These are phyloP conservation scores for Saturnispora gosingensis DNA, from an alignment of 805 yeast genomes.

Conservation along the genomic window DNA sequence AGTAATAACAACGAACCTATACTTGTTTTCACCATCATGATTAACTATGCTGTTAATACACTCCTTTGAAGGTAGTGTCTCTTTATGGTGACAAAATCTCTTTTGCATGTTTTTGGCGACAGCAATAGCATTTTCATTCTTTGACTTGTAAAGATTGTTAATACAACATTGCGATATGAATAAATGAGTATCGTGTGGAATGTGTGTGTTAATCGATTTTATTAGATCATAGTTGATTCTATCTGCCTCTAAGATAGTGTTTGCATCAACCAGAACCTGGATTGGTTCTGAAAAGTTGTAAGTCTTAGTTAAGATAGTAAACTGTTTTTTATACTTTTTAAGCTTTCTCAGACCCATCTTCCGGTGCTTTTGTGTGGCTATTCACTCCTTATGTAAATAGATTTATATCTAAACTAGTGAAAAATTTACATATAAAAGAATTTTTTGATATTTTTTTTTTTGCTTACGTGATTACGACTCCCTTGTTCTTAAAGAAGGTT, in stretches of 20 bases:
- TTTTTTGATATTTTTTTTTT: background rate
- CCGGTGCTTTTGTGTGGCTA: background rate
- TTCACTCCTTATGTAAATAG: background rate
- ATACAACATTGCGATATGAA: constrained; percentile 96
- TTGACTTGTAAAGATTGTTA: constrained; percentile 67
- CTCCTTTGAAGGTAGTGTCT: constrained; percentile 48
- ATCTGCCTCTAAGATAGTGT: constrained; percentile 56
- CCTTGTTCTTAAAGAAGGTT: background rate
- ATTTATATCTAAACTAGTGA: background rate
- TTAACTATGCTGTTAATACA: constrained; percentile 66
- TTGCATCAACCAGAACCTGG: constrained; percentile 82
- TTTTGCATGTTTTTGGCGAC: constrained; percentile 81
- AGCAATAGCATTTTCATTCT: constrained; percentile 67
- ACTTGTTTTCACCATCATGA: constrained; percentile 73
- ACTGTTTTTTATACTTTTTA: constrained; percentile 67
- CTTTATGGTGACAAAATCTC: constrained; percentile 78
- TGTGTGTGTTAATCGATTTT: constrained; percentile 71
- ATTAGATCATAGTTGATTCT: constrained; percentile 65
- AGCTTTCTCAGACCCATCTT: constrained; percentile 2
- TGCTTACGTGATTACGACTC: background rate
- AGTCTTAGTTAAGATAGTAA: constrained; percentile 73
- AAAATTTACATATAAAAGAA: constrained; percentile 1
- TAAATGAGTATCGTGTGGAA: constrained; percentile 79
- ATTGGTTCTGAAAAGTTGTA: constrained; percentile 92
- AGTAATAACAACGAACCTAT: constrained; percentile 81